Evolutionary conservation across 805 yeast genomes (phyloP), one percentile per base, ranked within the genome.

Genomic region (Candida ficus): DNA sequence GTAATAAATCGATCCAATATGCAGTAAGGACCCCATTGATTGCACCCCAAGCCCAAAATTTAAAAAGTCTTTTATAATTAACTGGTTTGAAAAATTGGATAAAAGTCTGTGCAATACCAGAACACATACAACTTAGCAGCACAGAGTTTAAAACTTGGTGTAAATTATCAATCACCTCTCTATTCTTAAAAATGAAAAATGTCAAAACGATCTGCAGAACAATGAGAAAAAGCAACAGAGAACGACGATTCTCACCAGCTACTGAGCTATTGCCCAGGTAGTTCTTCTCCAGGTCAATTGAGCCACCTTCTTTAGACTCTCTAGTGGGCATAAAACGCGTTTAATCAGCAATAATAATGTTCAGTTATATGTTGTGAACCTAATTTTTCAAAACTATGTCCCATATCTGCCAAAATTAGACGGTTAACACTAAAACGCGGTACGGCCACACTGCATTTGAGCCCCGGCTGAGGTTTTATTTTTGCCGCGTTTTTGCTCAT

Each of bases 11-110:
- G 28, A 80, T 69, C 85, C 85, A 80, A 13, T 73, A 51, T 1
- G 66, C 68, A 4, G 80, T 73, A 37, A 78, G 56, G 14, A 68
- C 51, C 2, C 85, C 86, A 54, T 78, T 78, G 34, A 79, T 60
- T 11, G 67, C 57, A 14, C 87, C 87, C 84, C 84, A 80, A 3
- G 71, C 53, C 42, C 67, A 52, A 47, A 80, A 80, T 50, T 79
- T 79, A 40, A 63, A 1, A 4, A 56, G 31, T 29, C 42, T 42
- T 10, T 29, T 38, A 22, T 47, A 53, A 33, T 45, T 44, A 7
- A 48, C 52, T 18, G 47, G 48, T 40, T 45, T 48, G 31, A 39
- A 48, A 8, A 50, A 41, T 37, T 56, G 60, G 4, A 54, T 45
- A 13, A 48, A 41, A 1, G 54, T 43, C 20, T 56, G 60, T 8